Conservation (phyloP, 1,139 yeast species). For the Hemisphaericaspora subhashii region DNA sequence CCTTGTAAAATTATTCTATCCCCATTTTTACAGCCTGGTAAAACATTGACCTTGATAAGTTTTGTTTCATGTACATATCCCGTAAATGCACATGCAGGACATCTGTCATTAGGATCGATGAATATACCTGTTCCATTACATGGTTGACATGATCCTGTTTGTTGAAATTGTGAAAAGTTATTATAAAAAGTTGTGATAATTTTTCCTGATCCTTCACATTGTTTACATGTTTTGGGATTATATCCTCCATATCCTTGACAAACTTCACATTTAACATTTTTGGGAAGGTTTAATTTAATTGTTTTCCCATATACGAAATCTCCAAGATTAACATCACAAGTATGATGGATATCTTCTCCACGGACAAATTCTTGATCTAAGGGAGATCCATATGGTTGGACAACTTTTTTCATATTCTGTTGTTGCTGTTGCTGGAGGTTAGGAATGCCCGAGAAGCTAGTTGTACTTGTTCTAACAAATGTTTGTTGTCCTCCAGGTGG, state of each 20-base stretch:
- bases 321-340: constrained; percentile 35
- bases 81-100: constrained; percentile 29
- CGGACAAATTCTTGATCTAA: constrained; percentile 14
- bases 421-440: neutral
- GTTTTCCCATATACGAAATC: constrained; percentile 43
- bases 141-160: constrained; percentile 32
- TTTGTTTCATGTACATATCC: constrained; percentile 48
- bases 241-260: constrained; percentile 43
- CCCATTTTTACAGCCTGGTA: constrained; percentile 54
- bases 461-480: constrained; percentile 1
- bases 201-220: constrained; percentile 42
- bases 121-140: constrained; percentile 40
- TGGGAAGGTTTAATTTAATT: constrained; percentile 42
- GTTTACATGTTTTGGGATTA: constrained; percentile 32
- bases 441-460: neutral
- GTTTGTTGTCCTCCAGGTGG: constrained; percentile 8
- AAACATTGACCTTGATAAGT: constrained; percentile 49
- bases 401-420: constrained; percentile 20
- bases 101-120: constrained; percentile 23
- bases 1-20: constrained; percentile 52
- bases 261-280: constrained; percentile 30
- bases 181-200: constrained; percentile 33
- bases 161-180: constrained; percentile 35
- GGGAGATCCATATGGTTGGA: constrained; percentile 23
- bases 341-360: constrained; percentile 46